These are phyloP conservation scores for Martensiomyces pterosporus DNA, from an alignment of 192 early-diverging fungal species.

Conservation along the genomic window DNA sequence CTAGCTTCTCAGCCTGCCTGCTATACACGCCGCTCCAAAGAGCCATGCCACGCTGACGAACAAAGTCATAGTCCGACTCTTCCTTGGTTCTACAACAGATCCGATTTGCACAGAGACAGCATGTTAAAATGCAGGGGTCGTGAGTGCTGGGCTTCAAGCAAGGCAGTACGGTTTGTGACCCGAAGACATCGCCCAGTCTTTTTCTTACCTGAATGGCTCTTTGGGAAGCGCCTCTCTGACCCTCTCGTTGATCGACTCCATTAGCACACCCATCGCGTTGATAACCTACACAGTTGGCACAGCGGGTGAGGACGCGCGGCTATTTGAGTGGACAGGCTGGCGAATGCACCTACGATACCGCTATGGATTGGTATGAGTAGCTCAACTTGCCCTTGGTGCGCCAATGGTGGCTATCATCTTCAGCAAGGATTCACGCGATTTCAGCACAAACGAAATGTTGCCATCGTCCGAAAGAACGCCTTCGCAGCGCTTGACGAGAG, in stretches of 20 bases:
- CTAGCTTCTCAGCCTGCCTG: constrained; percentile 26
- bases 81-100: constrained; percentile 7
- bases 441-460: not conserved
- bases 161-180: no score
- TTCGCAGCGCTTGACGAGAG: not conserved
- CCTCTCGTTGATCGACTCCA: not conserved
- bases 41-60: constrained; percentile 14
- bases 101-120: no score
- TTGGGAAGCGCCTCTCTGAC: not conserved
- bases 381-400: not conserved
- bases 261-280: not conserved
- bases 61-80: constrained; percentile 14
- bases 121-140: no score
- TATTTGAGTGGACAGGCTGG: no score
- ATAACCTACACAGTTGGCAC: not conserved
- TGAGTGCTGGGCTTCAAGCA: no score
- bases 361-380: no score
- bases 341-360: no score
- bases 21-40: constrained; percentile 35
- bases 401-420: constrained; percentile 14
- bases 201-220: not conserved
- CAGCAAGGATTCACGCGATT: constrained; percentile 6
- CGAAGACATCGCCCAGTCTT: no score
- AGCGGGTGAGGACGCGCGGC: no score
- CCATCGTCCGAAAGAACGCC: not conserved